Conservation (phyloP, 2,329 filamentous ascomycete species). For the Pyricularia sp. region DNA sequence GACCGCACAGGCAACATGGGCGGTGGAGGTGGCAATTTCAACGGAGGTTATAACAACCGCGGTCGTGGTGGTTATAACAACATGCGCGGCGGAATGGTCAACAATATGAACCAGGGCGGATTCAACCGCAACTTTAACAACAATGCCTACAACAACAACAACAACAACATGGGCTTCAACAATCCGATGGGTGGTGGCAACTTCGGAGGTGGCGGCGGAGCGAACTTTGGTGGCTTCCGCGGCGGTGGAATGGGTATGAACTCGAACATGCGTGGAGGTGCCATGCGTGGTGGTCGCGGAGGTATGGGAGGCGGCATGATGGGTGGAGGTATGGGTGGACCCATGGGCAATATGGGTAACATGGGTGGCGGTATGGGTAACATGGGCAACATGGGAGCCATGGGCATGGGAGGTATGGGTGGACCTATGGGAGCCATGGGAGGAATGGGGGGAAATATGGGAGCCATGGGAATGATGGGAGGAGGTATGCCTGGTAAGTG, state of each 20-base stretch:
- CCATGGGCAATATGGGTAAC: constrained; percentile 24
- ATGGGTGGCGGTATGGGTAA: constrained; percentile 24
- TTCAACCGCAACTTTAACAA: constrained; percentile 16
- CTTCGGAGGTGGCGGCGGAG: constrained; percentile 28
- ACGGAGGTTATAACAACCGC: constrained; percentile 26
- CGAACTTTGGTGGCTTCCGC: constrained; percentile 30
- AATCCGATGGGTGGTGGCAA: constrained; percentile 20
- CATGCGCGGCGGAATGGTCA: constrained; percentile 5
- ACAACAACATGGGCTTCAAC: constrained; percentile 7
- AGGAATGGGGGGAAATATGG: constrained; percentile 19
- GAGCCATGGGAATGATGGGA: constrained; percentile 36
- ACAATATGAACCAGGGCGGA: constrained; percentile 9
- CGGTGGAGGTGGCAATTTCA: constrained; percentile 31
- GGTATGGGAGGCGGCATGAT: constrained; percentile 35
- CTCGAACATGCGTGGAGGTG: constrained; percentile 35
- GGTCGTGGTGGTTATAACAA: constrained; percentile 28
- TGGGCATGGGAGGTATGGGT: constrained; percentile 31
- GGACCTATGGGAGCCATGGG: constrained; percentile 36
- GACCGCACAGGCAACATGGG: constrained; percentile 30
- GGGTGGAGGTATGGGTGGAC: constrained; percentile 30
- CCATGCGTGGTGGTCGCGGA: constrained; percentile 30
- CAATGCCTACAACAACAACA: constrained; percentile 5
- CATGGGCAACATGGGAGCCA: constrained; percentile 25
- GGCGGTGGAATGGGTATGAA: constrained; percentile 34
- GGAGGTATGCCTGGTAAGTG: constrained; percentile 46